Evolutionary conservation across 2,329 filamentous ascomycete genomes (phyloP), one percentile per base, ranked within the genome.

Genomic region (Colletotrichum siamense): DNA sequence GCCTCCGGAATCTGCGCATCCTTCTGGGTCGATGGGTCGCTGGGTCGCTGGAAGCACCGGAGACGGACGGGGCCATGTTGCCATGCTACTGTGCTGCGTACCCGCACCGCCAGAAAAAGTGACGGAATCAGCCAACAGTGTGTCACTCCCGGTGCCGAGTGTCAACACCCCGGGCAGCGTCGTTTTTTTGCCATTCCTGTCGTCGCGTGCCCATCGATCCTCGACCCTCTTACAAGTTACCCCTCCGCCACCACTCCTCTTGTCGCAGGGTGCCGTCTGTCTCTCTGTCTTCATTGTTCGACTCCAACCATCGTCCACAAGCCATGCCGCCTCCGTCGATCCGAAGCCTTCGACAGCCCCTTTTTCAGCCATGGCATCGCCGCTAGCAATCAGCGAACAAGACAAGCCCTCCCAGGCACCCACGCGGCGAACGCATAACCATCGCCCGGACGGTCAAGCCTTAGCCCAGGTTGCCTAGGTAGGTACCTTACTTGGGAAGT

Each of bases 381-480:
- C 32, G 32, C 52, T 55, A 61, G 66, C 66, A 69, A 39, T 22
- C 44, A 49, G 6, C n/a, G 44, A 49, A 22, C 44, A 49, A 22
- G 44, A 49, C 44, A 22, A 22, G n/a, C 44, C 44, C 44, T 49
- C n/a, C 28, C 22, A 71, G 49, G 10, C 39, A 57, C 55, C 59
- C 28, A 44, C 49, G 32, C 36, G 30, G 18, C 6, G 55, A 52
- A 65, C 59, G 74, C 74, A 73, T 76, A 22, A 74, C 57, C 63
- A 71, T 24, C 59, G 70, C 59, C 74, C 49, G 59, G 64, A 52
- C 74, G 74, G 57, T 76, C 64, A 69, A 74, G 70, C 74, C 73
- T 67, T 71, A 71, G 68, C 72, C 39, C 26, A 67, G 39, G 18
- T n/a, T 44, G 39, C 39, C 39, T 10, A 44, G 18, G 39, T 44